Conservation (phyloP, 805 yeast species). For the Saccharomycopsis malanga region DNA sequence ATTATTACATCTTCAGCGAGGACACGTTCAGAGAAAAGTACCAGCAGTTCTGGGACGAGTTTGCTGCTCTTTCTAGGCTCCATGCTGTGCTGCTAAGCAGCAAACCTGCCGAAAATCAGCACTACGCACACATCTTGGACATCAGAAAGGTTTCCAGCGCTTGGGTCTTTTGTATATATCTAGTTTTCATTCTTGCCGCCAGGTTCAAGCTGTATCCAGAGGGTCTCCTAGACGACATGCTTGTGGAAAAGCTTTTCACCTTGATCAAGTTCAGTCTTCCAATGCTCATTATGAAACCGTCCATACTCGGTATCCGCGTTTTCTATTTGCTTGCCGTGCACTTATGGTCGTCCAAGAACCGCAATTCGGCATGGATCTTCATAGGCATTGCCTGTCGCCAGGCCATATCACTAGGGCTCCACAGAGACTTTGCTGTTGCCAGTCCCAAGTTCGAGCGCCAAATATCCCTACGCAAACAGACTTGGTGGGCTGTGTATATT, state of each 20-base stretch:
- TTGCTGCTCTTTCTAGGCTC: constrained; percentile 18
- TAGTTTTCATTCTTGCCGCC: constrained; percentile 39
- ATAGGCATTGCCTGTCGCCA: constrained; percentile 42
- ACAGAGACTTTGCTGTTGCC: constrained; percentile 33
- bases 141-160: constrained; percentile 20
- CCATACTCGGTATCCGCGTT: constrained; percentile 38
- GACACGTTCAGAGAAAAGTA: constrained; percentile 30
- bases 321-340: constrained; percentile 37
- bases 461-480: constrained; percentile 25
- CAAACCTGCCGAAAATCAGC: neutral
- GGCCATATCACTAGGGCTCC: constrained; percentile 42
- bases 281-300: constrained; percentile 39
- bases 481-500: constrained; percentile 39
- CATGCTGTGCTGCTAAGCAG: neutral
- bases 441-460: constrained; percentile 36
- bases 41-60: constrained; percentile 35
- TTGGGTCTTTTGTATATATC: constrained; percentile 38
- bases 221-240: constrained; percentile 27
- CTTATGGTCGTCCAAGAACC: constrained; percentile 37
- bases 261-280: constrained; percentile 37
- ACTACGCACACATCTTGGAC: constrained; percentile 9
- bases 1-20: constrained; percentile 36
- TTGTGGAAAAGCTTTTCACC: constrained; percentile 32
- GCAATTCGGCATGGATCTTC: constrained; percentile 44
- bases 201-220: constrained; percentile 28